Percentiles rank a stretch among this genome's conserved stretches.
These are phyloP conservation scores for Albifimbria verrucaria DNA, from an alignment of 2,329 filamentous ascomycete species.

Conservation along the genomic window DNA sequence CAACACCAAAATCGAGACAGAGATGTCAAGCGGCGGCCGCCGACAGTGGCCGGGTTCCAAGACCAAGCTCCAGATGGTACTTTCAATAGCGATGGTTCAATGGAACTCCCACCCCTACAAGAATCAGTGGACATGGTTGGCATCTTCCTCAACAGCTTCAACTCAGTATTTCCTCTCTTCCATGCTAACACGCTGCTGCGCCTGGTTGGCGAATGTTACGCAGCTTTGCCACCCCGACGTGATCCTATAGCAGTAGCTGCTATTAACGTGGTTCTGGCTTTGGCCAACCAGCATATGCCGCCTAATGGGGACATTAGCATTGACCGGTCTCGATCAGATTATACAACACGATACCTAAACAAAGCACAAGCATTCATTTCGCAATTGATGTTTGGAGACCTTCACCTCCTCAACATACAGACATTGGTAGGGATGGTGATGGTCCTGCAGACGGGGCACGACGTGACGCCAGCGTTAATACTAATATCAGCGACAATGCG, in stretches of 20 bases:
- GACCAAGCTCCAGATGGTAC: neutral
- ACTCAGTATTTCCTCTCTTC: conserved; percentile 27
- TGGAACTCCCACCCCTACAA: neutral
- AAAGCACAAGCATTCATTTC: conserved; percentile 28
- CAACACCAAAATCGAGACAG: neutral
- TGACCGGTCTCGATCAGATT: neutral
- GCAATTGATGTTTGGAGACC: conserved; percentile 25
- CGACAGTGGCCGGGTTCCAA: neutral
- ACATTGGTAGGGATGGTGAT: conserved; percentile 30
- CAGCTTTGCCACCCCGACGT: conserved; percentile 8
- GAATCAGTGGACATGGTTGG: neutral
- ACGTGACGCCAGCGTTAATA: conserved; percentile 27
- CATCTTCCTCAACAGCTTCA: neutral
- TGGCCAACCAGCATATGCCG: conserved; percentile 22
- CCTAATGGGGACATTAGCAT: conserved; percentile 3
- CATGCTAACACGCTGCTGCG: conserved; percentile 29
- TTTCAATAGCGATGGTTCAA: neutral
- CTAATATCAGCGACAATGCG: conserved; percentile 29
- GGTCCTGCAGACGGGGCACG: conserved; percentile 25
- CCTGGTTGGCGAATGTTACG: conserved; percentile 30
- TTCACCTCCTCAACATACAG: conserved; percentile 28
- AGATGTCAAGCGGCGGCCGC: neutral
- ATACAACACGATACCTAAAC: conserved; percentile 20
- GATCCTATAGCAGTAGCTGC: conserved; percentile 25
- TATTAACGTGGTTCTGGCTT: conserved; percentile 31